phyloP scores from a whole-genome alignment of 2,329 filamentous ascomycete species.

The Trichoderma sp. region DNA sequence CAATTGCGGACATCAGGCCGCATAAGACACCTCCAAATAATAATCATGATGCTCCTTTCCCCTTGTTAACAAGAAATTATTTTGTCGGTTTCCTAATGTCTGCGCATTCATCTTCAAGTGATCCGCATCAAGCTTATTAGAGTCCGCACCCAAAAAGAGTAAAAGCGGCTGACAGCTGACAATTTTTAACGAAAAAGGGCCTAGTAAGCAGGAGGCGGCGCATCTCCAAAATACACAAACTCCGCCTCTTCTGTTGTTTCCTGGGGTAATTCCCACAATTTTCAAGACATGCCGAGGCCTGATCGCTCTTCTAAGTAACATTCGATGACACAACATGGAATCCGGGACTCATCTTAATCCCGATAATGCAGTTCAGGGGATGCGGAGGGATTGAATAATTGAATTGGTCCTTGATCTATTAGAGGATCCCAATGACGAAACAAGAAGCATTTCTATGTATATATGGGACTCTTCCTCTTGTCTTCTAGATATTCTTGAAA shows the following conservation, averaged over 20 bases:
- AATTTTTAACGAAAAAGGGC: not conserved
- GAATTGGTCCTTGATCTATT: not conserved
- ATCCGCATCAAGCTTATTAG: not conserved
- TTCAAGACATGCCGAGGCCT: not conserved
- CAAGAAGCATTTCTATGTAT: not conserved
- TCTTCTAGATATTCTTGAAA: not conserved
- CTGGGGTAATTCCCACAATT: not conserved
- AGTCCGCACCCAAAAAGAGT: not conserved
- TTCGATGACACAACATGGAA: not conserved
- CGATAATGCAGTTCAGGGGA: not conserved
- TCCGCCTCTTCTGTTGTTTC: not conserved
- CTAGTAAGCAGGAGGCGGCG: not conserved
- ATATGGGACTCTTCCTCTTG: not conserved
- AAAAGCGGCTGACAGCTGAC: slow-evolving; percentile 2
- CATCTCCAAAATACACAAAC: not conserved
- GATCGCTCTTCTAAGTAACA: not conserved
- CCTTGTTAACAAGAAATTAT: not conserved
- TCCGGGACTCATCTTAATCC: not conserved
- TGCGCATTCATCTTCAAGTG: no score
- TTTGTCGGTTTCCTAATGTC: not conserved
- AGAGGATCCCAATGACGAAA: not conserved
- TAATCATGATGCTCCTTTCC: not conserved
- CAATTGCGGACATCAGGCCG: not conserved
- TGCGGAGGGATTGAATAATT: not conserved
- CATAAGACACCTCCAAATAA: not conserved